Percentiles rank a stretch among this genome's conserved stretches.
phyloP scores from a whole-genome alignment of 345 rosid species.

The Excoecaria agallocha region DNA sequence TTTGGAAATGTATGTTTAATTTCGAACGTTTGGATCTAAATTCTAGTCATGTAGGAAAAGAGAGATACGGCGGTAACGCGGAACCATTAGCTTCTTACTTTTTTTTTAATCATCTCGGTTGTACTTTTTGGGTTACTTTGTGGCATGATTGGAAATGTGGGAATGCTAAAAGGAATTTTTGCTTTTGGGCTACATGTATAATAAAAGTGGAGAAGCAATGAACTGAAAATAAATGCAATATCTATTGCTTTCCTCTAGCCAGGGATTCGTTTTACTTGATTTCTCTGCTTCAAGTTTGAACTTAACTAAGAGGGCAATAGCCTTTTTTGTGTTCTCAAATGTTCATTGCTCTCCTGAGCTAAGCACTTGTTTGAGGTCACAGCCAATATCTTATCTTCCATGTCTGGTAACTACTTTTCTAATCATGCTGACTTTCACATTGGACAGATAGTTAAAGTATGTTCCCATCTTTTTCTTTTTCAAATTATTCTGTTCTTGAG shows the following conservation, averaged over 20 bases:
- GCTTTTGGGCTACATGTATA: background rate
- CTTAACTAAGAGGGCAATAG: background rate
- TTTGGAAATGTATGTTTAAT: background rate
- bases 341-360: background rate
- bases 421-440: background rate
- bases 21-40: background rate
- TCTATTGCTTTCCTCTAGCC: background rate
- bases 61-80: background rate
- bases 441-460: background rate
- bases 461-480: background rate
- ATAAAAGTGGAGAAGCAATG: background rate
- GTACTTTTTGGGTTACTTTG: background rate
- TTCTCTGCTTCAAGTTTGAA: background rate
- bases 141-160: background rate
- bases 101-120: background rate
- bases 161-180: background rate
- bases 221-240: background rate
- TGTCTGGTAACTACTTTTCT: background rate
- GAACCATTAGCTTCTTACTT: background rate
- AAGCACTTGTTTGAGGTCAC: background rate
- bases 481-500: background rate
- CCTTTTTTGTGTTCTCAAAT: background rate
- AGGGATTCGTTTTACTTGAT: background rate
- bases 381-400: background rate
- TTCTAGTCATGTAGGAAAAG: background rate